Evolutionary conservation across 768 basidiomycete species (phyloP).

Genomic region (Boletus reticulatus): DNA sequence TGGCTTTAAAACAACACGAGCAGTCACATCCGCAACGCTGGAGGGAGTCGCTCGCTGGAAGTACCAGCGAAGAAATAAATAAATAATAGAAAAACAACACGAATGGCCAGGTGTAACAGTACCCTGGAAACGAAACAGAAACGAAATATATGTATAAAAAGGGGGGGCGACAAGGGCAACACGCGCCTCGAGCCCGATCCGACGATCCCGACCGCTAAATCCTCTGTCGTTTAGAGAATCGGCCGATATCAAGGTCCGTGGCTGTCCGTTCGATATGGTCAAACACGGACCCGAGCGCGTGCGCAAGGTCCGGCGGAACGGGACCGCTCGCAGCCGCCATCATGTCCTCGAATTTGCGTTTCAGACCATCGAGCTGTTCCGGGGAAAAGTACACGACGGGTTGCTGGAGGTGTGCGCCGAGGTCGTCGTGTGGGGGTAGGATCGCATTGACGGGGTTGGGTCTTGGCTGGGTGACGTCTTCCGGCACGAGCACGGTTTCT

Average conservation of each 20-base stretch:
- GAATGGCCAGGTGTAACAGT: not conserved
- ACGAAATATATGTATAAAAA: not conserved
- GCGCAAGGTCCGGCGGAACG: conserved; percentile 30
- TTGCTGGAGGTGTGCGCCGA: conserved; percentile 4
- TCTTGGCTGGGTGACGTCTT: conserved; percentile 17
- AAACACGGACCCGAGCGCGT: conserved; percentile 32
- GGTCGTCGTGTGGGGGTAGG: not conserved
- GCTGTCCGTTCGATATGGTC: conserved; percentile 33
- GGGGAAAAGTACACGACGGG: conserved; percentile 32
- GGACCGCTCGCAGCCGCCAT: conserved; percentile 31
- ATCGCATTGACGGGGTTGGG: conserved; percentile 16
- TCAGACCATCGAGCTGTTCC: conserved; percentile 30
- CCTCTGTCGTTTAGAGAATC: conserved; percentile 27
- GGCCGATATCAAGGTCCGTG: conserved; percentile 23
- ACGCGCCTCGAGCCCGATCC: not conserved
- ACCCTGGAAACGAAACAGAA: not conserved
- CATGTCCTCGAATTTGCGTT: conserved; percentile 32
- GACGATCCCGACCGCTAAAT: conserved; percentile 8
- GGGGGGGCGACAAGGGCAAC: not conserved
- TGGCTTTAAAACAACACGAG: not conserved
- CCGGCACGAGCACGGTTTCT: conserved; percentile 15
- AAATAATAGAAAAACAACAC: not conserved
- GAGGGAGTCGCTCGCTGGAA: not conserved
- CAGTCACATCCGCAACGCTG: conserved; percentile 3
- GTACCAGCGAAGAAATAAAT: conserved; percentile 1